A percentile compares a stretch with the other conserved stretches of the same genome.
Conservation (phyloP, 2,329 filamentous ascomycete species). For the Claviceps sp. region DNA sequence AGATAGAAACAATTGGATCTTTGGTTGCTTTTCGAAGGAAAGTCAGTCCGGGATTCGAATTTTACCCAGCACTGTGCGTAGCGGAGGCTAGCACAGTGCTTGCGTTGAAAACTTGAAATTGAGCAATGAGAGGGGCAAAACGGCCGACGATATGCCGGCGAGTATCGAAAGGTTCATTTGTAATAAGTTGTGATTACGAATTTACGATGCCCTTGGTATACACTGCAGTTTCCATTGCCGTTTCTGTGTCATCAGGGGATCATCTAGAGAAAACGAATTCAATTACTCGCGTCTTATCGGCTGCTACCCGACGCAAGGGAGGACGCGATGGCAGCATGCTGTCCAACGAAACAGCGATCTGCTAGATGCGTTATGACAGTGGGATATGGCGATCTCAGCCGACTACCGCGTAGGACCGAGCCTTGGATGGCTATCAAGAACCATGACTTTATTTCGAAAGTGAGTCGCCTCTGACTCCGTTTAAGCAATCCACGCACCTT, state of each 20-base stretch:
- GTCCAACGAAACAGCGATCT: slow-evolving; percentile 35
- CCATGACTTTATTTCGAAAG: slow-evolving; percentile 57
- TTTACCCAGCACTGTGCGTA: no score
- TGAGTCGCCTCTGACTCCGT: slow-evolving; percentile 16
- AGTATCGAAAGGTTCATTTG: no score
- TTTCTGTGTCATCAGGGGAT: neutral
- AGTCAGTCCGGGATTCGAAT: no score
- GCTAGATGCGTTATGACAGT: slow-evolving; percentile 65
- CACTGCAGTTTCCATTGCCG: neutral
- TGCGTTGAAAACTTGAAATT: neutral
- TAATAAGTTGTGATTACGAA: no score
- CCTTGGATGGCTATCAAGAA: slow-evolving; percentile 59
- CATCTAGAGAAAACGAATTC: neutral
- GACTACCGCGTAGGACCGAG: slow-evolving; percentile 57
- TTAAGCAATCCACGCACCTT: neutral
- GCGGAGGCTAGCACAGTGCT: no score
- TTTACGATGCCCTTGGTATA: no score
- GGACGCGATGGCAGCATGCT: slow-evolving; percentile 25
- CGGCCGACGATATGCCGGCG: neutral
- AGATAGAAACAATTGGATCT: no score
- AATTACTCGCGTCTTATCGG: no score
- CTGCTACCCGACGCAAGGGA: neutral
- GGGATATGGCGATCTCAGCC: slow-evolving; percentile 55
- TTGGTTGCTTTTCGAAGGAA: no score
- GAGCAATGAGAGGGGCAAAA: neutral